phyloP scores from a whole-genome alignment of 345 rosid genomes.

The Xanthoceras sorbifolium region DNA sequence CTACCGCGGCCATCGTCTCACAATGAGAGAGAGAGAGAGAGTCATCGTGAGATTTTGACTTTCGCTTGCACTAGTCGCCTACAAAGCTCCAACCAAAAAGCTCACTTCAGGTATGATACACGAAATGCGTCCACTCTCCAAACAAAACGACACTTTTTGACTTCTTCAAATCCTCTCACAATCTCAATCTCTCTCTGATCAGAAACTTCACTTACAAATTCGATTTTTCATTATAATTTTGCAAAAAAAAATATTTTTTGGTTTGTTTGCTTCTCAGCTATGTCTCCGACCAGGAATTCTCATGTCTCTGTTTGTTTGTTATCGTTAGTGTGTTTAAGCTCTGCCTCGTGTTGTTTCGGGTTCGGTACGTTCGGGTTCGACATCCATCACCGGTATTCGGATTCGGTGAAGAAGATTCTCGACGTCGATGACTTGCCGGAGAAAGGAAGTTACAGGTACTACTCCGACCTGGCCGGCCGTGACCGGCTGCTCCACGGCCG shows the following conservation, averaged over 20 bases:
- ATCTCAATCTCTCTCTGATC: neutral
- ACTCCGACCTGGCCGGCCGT: constrained; percentile 66
- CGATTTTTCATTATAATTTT: neutral
- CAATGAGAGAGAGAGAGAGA: neutral
- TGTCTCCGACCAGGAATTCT: no score
- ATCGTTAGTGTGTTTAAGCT: constrained; percentile 17
- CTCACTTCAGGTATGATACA: neutral
- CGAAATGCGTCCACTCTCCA: neutral
- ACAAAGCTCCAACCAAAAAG: neutral
- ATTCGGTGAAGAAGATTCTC: constrained; percentile 63
- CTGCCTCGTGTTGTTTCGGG: constrained; percentile 28
- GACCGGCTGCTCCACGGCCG: constrained; percentile 77
- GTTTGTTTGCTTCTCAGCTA: no score
- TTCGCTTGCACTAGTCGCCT: neutral
- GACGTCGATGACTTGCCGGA: constrained; percentile 63
- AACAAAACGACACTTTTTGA: neutral
- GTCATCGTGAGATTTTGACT: constrained; percentile 11
- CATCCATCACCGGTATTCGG: constrained; percentile 83
- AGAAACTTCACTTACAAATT: neutral
- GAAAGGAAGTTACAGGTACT: constrained; percentile 65
- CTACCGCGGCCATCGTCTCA: neutral
- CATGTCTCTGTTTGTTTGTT: neutral
- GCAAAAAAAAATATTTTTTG: neutral
- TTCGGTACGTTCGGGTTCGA: constrained; percentile 70
- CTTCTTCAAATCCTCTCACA: no score